Evolutionary conservation across 2,329 filamentous ascomycete species (phyloP).

Genomic region (Pseudofabraea citricarpa): DNA sequence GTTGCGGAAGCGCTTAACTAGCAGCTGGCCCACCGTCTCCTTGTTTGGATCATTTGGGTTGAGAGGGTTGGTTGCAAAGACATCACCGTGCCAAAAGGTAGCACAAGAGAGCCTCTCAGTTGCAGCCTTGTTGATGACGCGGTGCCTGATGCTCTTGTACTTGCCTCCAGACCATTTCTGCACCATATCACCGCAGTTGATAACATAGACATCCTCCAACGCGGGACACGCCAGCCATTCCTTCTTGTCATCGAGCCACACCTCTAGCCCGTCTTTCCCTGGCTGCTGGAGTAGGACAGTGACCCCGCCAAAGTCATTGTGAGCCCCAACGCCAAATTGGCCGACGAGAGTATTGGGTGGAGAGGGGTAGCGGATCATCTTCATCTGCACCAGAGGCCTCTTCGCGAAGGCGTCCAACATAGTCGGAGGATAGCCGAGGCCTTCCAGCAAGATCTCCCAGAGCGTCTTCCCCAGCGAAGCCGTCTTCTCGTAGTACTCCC

Average conservation of each 20-base stretch:
- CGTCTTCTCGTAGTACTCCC: constrained; percentile 32
- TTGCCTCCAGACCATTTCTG: constrained; percentile 40
- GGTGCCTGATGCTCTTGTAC: constrained; percentile 44
- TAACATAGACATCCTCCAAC: constrained; percentile 36
- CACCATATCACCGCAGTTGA: constrained; percentile 43
- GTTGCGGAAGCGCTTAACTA: constrained; percentile 17
- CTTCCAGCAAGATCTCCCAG: constrained; percentile 22
- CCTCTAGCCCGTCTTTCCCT: constrained; percentile 38
- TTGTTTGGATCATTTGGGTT: constrained; percentile 12
- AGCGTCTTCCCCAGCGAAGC: constrained; percentile 18
- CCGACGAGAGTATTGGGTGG: constrained; percentile 2
- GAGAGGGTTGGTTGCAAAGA: constrained; percentile 19
- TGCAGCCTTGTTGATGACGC: constrained; percentile 44
- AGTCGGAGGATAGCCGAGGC: constrained; percentile 13
- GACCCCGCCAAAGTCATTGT: constrained; percentile 46
- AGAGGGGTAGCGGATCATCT: background rate
- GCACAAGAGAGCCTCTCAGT: background rate
- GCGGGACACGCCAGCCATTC: constrained; percentile 27
- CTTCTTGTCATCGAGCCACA: background rate
- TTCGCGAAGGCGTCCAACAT: constrained; percentile 10
- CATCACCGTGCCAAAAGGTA: background rate
- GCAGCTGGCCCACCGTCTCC: constrained; percentile 19
- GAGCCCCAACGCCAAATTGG: constrained; percentile 32
- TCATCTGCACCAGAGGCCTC: background rate
- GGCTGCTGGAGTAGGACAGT: constrained; percentile 45